Conservation (phyloP, 2,329 filamentous ascomycete genomes). For the Neopestalotiopsis clavispora region DNA sequence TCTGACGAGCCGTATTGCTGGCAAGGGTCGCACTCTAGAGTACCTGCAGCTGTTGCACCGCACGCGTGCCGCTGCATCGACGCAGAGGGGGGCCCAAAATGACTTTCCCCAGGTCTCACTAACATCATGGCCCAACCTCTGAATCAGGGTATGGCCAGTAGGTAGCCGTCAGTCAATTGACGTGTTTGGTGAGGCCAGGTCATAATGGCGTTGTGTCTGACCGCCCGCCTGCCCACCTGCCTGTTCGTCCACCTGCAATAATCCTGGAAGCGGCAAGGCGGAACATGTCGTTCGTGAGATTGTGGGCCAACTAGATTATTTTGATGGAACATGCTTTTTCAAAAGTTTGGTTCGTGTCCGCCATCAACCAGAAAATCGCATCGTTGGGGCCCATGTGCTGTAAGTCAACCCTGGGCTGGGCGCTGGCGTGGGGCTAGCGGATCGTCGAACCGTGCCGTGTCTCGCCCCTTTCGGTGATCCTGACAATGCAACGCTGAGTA, state of each 20-base stretch:
- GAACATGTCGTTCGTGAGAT: background rate
- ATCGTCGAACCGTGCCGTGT: conserved; percentile 15
- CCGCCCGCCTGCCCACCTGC: background rate
- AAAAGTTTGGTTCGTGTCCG: conserved; percentile 2
- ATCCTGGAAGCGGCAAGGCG: conserved; percentile 1
- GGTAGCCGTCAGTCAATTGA: background rate
- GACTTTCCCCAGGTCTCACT: background rate
- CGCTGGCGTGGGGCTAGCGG: background rate
- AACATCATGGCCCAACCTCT: background rate
- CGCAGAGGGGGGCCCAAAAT: background rate
- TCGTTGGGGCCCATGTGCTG: background rate
- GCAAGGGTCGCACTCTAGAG: background rate
- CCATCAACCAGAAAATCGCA: background rate
- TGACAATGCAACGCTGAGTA: conserved; percentile 14
- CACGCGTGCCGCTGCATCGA: background rate
- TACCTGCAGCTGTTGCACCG: conserved; percentile 3
- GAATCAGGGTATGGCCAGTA: background rate
- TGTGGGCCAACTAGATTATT: background rate
- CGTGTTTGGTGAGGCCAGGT: background rate
- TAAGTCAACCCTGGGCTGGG: background rate
- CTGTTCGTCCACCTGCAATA: background rate
- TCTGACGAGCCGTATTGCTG: background rate
- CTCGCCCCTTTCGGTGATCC: conserved; percentile 9
- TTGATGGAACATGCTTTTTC: background rate
- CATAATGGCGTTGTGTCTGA: background rate